Percentiles rank a stretch among this genome's conserved stretches.
phyloP scores from a whole-genome alignment of 2,329 filamentous ascomycete genomes.

The Penicillium frequentans region DNA sequence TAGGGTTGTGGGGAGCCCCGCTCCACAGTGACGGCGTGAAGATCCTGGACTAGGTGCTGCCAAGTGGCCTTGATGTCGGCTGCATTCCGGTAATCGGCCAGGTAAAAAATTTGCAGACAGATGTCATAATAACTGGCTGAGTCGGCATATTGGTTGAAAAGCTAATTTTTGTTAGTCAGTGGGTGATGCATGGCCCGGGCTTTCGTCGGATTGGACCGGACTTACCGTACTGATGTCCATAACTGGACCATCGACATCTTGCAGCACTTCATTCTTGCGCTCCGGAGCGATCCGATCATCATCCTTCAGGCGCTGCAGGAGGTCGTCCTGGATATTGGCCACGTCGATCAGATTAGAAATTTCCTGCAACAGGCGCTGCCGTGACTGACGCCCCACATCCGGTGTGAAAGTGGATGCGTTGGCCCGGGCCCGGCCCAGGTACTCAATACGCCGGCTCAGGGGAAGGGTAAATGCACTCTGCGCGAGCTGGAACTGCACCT shows the following conservation, averaged over 20 bases:
- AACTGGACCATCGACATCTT: conserved; percentile 74
- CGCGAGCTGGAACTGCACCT: conserved; percentile 80
- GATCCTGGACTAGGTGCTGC: conserved; percentile 74
- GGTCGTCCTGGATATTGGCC: conserved; percentile 90
- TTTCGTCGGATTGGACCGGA: conserved; percentile 16
- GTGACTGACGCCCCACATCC: conserved; percentile 73
- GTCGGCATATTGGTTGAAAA: conserved; percentile 93
- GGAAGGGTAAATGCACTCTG: conserved; percentile 76
- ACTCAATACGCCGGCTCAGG: conserved; percentile 83
- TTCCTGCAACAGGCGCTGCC: conserved; percentile 81
- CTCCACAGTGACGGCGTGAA: conserved; percentile 58
- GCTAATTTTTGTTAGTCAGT: conserved; percentile 47
- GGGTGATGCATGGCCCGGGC: neutral
- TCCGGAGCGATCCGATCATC: conserved; percentile 69
- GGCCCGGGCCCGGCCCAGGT: conserved; percentile 85
- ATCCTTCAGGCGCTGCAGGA: conserved; percentile 72
- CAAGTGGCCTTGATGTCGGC: conserved; percentile 83
- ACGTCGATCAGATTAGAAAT: conserved; percentile 86
- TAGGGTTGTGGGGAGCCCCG: conserved; percentile 45
- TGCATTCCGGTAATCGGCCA: conserved; percentile 85
- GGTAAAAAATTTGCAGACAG: conserved; percentile 87
- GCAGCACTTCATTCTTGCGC: conserved; percentile 63
- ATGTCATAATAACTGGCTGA: conserved; percentile 91
- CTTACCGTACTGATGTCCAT: conserved; percentile 73
- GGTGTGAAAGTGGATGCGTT: conserved; percentile 83